Base-by-base conservation (phyloP, 2,329 filamentous ascomycete genomes). In the Aschersonia sp. region DNA sequence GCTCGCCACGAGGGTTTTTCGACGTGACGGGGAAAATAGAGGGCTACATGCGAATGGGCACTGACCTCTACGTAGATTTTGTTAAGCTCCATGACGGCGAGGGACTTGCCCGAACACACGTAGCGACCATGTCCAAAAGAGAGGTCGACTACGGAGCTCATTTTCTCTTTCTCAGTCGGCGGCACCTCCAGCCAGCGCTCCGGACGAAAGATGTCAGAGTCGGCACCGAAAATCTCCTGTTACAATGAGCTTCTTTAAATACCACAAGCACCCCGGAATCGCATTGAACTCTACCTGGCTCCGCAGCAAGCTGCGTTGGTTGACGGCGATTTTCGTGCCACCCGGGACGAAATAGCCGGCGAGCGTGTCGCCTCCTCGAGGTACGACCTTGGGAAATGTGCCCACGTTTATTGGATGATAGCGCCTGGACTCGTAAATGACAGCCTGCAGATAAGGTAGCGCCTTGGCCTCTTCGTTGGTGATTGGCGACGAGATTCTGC, bases 401-500 rank as follows among this genome's bases (percentile, higher is more conserved):
- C 62, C 60, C 1, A 58, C 57, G 5, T 62, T 60, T 4, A 63
- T 63, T 0, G 64, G 62, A 46, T 59, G 59, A 30, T 66, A 65
- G n/a, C 65, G 62, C 1, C 68, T 54, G 1, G 61, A 64, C 52
- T 78, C 73, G 29, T 70, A 65, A 53, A 78, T 72, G 33, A 73
- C 63, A 0, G 75, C 70, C 48, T 68, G 63, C 0, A 73, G 59
- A 40, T 68, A 73, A 0, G 66, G 64, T 2, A 71, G 51, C 4
- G 57, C 54, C 2, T 58, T 58, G 3, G 63, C 64, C 42, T 65
- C 52, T 4, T 55, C 53, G 42, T 66, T 58, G 5, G 55, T 54
- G 42, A 66, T 62, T 14, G 14, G 14, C 14, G 14, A 14, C 14
- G 14, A 14, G 14, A 14, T 14, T 14, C 14, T 14, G 14, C 14